phyloP scores from a whole-genome alignment of 305 asterid genomes.

The Fraxinus albicans region DNA sequence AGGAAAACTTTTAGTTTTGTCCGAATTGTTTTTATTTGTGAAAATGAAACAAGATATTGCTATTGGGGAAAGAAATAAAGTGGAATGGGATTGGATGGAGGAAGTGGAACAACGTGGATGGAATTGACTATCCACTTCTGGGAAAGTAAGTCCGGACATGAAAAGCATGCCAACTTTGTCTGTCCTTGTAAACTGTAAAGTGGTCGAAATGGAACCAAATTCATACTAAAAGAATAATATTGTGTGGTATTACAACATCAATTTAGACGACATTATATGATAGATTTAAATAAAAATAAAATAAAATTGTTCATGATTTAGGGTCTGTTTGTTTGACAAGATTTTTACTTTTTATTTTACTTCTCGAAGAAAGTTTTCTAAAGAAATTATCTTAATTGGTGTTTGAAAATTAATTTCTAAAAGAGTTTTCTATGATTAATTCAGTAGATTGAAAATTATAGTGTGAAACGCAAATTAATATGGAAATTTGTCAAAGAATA shows the following conservation, averaged over 20 bases:
- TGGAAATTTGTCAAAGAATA: background rate
- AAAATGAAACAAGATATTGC: background rate
- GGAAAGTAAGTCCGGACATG: slow-evolving; percentile 1
- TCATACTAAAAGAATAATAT: background rate
- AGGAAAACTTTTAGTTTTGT: background rate
- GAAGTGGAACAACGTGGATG: slow-evolving; percentile 31
- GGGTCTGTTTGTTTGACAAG: no score
- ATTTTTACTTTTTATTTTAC: no score
- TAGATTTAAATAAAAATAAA: no score
- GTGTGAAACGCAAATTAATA: background rate
- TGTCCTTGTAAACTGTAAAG: background rate
- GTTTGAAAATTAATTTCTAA: background rate
- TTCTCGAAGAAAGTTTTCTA: background rate
- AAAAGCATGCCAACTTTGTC: slow-evolving; percentile 20
- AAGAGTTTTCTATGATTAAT: background rate
- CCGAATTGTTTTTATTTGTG: background rate
- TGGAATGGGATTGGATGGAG: slow-evolving; percentile 23
- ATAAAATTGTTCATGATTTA: no score
- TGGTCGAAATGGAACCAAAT: slow-evolving; percentile 4
- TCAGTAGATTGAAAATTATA: background rate
- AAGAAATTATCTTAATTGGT: no score
- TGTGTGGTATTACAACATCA: background rate
- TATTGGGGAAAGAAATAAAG: background rate
- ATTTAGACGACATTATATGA: background rate
- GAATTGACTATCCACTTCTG: slow-evolving; percentile 27